A percentile compares a stretch with the other conserved stretches of the same genome.
Evolutionary conservation across 2,329 filamentous ascomycete species (phyloP).

Genomic region (Eutypa lata): DNA sequence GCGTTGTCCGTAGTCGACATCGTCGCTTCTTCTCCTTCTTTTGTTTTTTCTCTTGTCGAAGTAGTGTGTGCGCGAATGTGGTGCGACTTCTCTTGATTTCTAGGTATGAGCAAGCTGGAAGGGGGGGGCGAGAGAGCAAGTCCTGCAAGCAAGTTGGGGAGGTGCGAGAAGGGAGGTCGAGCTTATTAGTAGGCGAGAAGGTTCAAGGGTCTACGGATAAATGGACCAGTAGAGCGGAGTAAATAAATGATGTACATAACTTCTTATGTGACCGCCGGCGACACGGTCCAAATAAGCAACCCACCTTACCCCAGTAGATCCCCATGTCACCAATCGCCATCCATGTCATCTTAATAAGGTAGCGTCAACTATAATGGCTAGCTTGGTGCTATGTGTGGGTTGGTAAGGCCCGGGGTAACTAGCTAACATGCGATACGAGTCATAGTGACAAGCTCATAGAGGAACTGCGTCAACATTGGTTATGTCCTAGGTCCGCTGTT

Average conservation of each 20-base stretch:
- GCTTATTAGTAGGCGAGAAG: background rate
- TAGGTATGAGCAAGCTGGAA: background rate
- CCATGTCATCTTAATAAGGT: background rate
- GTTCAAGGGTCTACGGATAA: background rate
- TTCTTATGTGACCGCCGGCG: background rate
- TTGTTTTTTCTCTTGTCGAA: background rate
- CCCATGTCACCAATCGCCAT: background rate
- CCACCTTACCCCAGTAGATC: background rate
- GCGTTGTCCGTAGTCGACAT: conserved; percentile 18
- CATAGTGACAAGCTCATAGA: no score
- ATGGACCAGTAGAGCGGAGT: background rate
- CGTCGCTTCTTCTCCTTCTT: background rate
- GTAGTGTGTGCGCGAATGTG: background rate
- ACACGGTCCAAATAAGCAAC: background rate
- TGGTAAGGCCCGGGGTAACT: background rate
- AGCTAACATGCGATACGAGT: no score
- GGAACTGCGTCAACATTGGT: no score
- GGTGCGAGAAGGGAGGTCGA: background rate
- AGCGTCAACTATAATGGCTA: background rate
- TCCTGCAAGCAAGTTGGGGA: no score
- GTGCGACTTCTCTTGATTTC: background rate
- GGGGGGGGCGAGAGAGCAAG: background rate
- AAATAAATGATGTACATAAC: background rate
- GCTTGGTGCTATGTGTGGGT: background rate
- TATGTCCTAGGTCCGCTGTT: no score